Conservation (phyloP, 2,329 filamentous ascomycete species). For the Amesomyces nigricolor region DNA sequence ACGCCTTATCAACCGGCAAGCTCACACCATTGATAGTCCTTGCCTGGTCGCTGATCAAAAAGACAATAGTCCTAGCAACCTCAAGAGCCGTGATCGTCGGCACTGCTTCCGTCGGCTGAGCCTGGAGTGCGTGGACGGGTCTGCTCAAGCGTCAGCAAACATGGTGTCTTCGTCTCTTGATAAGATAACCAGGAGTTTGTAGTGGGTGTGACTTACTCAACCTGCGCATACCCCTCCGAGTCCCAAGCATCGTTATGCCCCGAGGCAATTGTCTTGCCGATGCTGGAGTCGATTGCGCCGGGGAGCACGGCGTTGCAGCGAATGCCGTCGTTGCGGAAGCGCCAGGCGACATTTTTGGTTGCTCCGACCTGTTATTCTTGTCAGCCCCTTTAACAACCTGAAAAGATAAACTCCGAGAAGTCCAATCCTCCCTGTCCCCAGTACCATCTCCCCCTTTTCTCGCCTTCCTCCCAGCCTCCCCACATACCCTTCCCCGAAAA, state of each 20-base stretch:
- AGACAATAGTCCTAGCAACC: slow-evolving; percentile 35
- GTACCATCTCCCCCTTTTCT: no score
- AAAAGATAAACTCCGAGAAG: no score
- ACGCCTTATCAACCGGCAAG: slow-evolving; percentile 34
- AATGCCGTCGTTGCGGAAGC: slow-evolving; percentile 40
- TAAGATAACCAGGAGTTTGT: no score
- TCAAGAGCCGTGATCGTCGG: slow-evolving; percentile 29
- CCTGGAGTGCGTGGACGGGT: no score
- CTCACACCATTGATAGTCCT: slow-evolving; percentile 33
- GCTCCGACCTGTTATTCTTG: slow-evolving; percentile 34
- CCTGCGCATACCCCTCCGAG: slow-evolving; percentile 17
- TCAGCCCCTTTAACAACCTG: neutral
- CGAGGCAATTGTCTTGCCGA: slow-evolving; percentile 26
- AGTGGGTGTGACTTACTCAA: slow-evolving; percentile 2
- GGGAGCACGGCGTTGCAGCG: slow-evolving; percentile 42
- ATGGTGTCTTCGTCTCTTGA: no score
- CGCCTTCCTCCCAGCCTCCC: no score
- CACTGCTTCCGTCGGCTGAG: no score
- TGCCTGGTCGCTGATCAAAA: slow-evolving; percentile 34
- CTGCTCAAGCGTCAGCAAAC: no score
- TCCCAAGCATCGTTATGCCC: slow-evolving; percentile 25
- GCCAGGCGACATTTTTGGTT: slow-evolving; percentile 43
- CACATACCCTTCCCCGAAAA: no score
- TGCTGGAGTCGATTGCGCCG: slow-evolving; percentile 29
- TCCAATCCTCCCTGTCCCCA: no score